Base-by-base conservation (phyloP, 148 eudicot genomes). In the Drosera capensis region DNA sequence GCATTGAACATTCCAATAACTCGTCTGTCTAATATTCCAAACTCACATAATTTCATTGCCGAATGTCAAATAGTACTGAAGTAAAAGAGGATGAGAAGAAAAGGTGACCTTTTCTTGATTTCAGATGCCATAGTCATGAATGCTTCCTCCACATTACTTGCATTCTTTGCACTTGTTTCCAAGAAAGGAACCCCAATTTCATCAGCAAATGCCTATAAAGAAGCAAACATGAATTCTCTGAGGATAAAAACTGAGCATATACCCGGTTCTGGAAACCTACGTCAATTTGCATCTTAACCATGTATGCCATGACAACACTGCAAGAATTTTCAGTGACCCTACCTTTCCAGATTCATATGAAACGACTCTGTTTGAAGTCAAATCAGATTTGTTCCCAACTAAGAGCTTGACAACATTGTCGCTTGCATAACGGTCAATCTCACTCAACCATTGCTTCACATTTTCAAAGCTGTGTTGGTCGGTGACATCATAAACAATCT, bases 81-180 rank as follows among this genome's bases (percentile, higher is more conserved):
- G 0, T 23, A 25, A 23, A 55, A 15, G 39, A n/a, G n/a, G n/a
- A n/a, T n/a, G n/a, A n/a, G n/a, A n/a, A n/a, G n/a, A n/a, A n/a
- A 8, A 23, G 28, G 20, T 25, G 43, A 68, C 73, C 68, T 63
- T 54, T 63, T 68, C 60, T 68, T 68, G 42, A 68, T 68, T 24
- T 63, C 68, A 54, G 65, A 68, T 45, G 73, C 46, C 73, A 68
- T 68, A 23, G 73, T 67, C 73, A 68, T 63, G 64, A 68, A 68
- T 58, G 73, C 73, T 46, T 68, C 65, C 43, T 68, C 72, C 21
- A 68, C 72, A 44, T 68, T 68, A 29, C 64, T 52, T 48, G 72
- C 48, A 54, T 58, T 55, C 46, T 68, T 68, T 13, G 73, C 73
- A 58, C 73, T 68, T 8, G 73, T 68, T 48, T 68, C 73, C 59